phyloP scores from a whole-genome alignment of 805 yeast species.

The Geotrichum ghanense region DNA sequence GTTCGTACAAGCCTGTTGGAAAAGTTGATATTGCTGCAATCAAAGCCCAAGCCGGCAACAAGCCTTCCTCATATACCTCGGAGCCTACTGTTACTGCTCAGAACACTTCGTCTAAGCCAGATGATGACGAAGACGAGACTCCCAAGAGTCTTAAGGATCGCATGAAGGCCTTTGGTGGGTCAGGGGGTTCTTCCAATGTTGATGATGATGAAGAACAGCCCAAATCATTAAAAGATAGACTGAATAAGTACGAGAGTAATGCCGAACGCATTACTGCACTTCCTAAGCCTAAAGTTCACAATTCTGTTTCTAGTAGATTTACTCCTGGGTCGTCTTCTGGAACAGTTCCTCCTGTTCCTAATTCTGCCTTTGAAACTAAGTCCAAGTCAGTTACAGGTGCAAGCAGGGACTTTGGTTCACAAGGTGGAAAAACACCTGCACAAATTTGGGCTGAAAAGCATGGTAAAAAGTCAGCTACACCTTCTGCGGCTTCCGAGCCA shows the following conservation, averaged over 20 bases:
- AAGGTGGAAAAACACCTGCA: constrained; percentile 83
- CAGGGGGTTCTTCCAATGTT: constrained; percentile 2
- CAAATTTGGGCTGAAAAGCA: constrained; percentile 91
- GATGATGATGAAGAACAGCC: constrained; percentile 17
- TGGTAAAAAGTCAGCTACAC: constrained; percentile 36
- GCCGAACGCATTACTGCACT: constrained; percentile 46
- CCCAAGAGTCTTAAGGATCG: constrained; percentile 6
- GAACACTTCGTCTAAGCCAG: constrained; percentile 6
- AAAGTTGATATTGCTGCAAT: constrained; percentile 41
- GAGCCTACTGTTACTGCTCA: constrained; percentile 6
- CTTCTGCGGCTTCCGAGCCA: constrained; percentile 18
- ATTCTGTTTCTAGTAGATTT: constrained; percentile 19
- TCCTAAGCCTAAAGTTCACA: constrained; percentile 48
- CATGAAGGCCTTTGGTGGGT: constrained; percentile 6
- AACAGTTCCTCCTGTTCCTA: constrained; percentile 26
- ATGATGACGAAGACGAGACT: constrained; percentile 5
- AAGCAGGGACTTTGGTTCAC: constrained; percentile 47
- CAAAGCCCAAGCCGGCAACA: constrained; percentile 26
- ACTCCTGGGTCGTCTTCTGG: constrained; percentile 16
- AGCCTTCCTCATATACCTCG: constrained; percentile 5
- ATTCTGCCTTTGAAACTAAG: constrained; percentile 33
- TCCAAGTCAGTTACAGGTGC: constrained; percentile 32
- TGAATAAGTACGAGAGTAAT: constrained; percentile 18
- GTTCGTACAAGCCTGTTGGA: constrained; percentile 53
- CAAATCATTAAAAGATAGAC: constrained; percentile 21